Base-by-base conservation (phyloP, 192 early-diverging fungal species). In the Oehlia diaphana region DNA sequence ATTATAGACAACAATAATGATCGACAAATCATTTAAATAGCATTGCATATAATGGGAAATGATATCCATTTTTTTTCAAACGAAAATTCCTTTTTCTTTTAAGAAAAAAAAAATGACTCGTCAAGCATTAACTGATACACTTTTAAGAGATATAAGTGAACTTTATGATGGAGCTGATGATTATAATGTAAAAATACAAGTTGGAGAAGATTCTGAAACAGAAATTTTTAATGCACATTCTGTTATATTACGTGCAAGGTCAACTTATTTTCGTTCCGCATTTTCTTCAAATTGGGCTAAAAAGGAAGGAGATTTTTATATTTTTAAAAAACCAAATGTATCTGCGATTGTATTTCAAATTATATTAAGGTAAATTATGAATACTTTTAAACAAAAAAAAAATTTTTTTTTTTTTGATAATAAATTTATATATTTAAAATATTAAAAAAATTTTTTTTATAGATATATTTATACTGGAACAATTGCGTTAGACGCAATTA, bases 251-350 rank as follows among this genome's bases (percentile, higher is more conserved):
- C 50, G 73, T 50, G 73, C 73, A 16, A 74, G 73, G 19, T 74
- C 73, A 9, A 12, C 73, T n/a, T 74, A 74, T 53, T 74, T 74
- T 74, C 47, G 39, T 28, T 9, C 58, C 3, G 53, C 73, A 5
- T 74, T 74, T 50, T 28, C 9, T n/a, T 21, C 12, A 35, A 49
- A 31, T 28, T 74, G 53, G 53, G 26, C n/a, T 13, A 58, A 28
- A 8, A 74, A n/a, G 4, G 23, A 61, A 19, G 73, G 21, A 6
- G 26, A 74, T 50, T 23, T 16, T 31, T 21, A 31, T 33, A 31
- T 74, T 5, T 74, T 74, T 23, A 61, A 74, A 5, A 74, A 74
- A 74, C 73, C 73, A 62, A 74, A 74, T 21, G 44, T 74, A 14
- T 9, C 44, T 0, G 42, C 73, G 13, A 19, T 26, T 58, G 73